These are phyloP conservation scores for Diplodia corticola DNA, from an alignment of 2,329 filamentous ascomycete species.

Conservation along the genomic window DNA sequence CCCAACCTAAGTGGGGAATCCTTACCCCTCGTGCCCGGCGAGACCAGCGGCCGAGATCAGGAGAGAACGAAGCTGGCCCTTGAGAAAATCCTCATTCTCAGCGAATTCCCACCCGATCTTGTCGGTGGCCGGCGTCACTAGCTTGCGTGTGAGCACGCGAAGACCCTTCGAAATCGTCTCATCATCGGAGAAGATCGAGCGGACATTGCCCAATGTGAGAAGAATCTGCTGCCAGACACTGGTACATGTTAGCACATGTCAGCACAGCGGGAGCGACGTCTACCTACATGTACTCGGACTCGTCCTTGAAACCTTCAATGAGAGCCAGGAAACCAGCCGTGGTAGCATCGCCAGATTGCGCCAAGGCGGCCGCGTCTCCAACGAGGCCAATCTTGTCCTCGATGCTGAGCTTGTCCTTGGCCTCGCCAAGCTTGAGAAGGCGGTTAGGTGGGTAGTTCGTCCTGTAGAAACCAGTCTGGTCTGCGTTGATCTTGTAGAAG, in stretches of 20 bases:
- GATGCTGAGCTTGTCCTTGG: constrained; percentile 72
- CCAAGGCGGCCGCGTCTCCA: constrained; percentile 84
- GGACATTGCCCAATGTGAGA: constrained; percentile 71
- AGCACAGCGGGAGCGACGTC: neutral
- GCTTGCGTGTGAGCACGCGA: constrained; percentile 74
- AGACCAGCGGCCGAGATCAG: constrained; percentile 74
- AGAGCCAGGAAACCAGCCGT: constrained; percentile 82
- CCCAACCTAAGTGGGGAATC: constrained; percentile 1
- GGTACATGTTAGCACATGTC: constrained; percentile 17
- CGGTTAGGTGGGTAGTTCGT: constrained; percentile 90
- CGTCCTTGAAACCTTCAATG: constrained; percentile 77
- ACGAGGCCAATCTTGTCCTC: constrained; percentile 93
- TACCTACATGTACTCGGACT: constrained; percentile 72
- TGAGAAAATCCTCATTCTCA: constrained; percentile 77
- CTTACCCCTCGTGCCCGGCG: constrained; percentile 73
- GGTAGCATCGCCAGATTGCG: constrained; percentile 80
- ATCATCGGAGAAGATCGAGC: constrained; percentile 81
- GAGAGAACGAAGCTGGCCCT: constrained; percentile 77
- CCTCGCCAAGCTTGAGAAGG: constrained; percentile 74
- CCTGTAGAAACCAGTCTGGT: constrained; percentile 86
- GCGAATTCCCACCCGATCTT: constrained; percentile 83
- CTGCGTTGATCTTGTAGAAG: constrained; percentile 93
- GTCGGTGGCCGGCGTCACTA: constrained; percentile 73
- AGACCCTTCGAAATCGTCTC: constrained; percentile 70
- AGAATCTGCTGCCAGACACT: constrained; percentile 84